phyloP scores from a whole-genome alignment of 495 filamentous ascomycete species.

The Ramalina peruviana region DNA sequence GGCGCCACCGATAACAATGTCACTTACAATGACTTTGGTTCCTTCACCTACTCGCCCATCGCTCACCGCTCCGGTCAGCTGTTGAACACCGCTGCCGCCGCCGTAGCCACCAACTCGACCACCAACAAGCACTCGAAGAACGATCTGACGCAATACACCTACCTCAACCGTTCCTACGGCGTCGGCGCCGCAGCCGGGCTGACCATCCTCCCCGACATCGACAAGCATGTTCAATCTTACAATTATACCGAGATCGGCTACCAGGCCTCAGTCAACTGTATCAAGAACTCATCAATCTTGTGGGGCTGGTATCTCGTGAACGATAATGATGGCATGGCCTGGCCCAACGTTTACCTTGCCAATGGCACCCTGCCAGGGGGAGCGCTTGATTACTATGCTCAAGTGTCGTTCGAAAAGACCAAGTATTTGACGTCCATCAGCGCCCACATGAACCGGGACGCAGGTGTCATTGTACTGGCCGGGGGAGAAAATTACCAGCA shows the following conservation, averaged over 20 bases:
- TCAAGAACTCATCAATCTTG: background rate
- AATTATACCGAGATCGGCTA: background rate
- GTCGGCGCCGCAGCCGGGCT: background rate
- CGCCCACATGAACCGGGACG: background rate
- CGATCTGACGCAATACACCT: background rate
- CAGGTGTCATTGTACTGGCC: background rate
- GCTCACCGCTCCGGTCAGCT: background rate
- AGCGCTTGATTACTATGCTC: background rate
- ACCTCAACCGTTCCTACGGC: background rate
- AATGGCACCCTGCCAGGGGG: background rate
- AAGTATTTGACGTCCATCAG: background rate
- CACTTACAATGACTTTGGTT: background rate
- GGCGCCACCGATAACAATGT: too few relatives aligned
- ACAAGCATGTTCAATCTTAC: background rate
- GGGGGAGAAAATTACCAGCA: background rate
- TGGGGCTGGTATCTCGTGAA: background rate
- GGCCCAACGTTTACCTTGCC: background rate
- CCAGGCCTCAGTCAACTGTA: background rate
- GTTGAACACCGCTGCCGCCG: background rate
- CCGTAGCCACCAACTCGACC: background rate
- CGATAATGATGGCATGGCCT: background rate
- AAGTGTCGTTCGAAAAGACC: background rate
- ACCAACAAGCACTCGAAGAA: background rate
- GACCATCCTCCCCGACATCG: background rate
- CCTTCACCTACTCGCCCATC: background rate